Percentiles rank a stretch among this genome's conserved stretches.
Evolutionary conservation across 129 eudicot species (phyloP).

Genomic region (Saposhnikovia divaricata): DNA sequence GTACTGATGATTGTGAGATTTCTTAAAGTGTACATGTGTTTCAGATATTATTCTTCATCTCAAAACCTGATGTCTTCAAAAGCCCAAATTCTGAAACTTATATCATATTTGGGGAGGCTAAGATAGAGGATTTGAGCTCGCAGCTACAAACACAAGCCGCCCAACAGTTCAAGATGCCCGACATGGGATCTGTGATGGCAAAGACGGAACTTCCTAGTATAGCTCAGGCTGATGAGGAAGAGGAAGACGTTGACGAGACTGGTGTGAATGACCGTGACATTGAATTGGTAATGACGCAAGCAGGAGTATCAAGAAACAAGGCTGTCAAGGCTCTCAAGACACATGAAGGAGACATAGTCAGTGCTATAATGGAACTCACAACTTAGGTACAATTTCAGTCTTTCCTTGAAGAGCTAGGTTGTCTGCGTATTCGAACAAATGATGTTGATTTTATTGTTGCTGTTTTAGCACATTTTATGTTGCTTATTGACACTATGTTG

Average conservation of each 20-base stretch:
- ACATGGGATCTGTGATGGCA: constrained; percentile 35
- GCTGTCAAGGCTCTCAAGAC: constrained; percentile 57
- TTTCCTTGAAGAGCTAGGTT: not conserved
- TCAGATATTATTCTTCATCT: constrained; percentile 49
- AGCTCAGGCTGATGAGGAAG: constrained; percentile 39
- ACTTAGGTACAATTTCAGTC: constrained; percentile 10
- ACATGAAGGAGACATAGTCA: constrained; percentile 43
- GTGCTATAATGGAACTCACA: constrained; percentile 57
- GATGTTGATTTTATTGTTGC: not conserved
- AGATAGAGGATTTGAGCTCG: constrained; percentile 59
- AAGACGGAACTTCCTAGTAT: constrained; percentile 33
- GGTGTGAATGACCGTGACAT: constrained; percentile 41
- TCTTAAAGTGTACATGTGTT: not conserved
- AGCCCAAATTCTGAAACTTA: constrained; percentile 62
- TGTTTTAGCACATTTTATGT: not conserved
- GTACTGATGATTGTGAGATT: not conserved
- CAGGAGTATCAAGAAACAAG: constrained; percentile 41
- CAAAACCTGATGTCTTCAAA: constrained; percentile 61
- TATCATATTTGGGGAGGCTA: constrained; percentile 55
- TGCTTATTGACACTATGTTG: not conserved
- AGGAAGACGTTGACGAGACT: constrained; percentile 53
- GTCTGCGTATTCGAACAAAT: not conserved
- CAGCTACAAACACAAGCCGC: constrained; percentile 65
- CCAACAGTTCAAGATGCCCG: constrained; percentile 56
- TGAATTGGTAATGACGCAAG: constrained; percentile 43